Conservation (phyloP, 805 yeast species). For the Helenozyma rhizophorensis region DNA sequence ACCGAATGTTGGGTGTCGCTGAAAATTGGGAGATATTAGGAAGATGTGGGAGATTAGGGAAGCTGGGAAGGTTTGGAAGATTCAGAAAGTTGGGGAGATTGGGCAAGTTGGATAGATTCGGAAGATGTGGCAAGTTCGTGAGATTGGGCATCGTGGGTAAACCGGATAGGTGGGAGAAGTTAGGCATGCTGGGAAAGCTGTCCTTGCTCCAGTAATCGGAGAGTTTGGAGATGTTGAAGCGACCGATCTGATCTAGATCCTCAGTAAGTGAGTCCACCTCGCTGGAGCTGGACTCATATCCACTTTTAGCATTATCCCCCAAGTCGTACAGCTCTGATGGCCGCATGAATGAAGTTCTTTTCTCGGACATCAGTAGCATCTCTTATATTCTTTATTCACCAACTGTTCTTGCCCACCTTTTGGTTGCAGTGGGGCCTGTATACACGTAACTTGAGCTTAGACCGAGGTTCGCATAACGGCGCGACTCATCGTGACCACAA, state of each 20-base stretch:
- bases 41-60: slow-evolving; percentile 21
- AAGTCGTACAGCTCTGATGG: too few relatives aligned
- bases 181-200: slow-evolving; percentile 20
- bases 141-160: slow-evolving; percentile 17
- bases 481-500: too few relatives aligned
- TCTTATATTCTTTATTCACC: too few relatives aligned
- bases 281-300: slow-evolving; percentile 9
- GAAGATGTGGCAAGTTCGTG: slow-evolving; percentile 18
- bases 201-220: slow-evolving; percentile 10
- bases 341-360: too few relatives aligned
- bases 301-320: neutral
- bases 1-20: slow-evolving; percentile 14
- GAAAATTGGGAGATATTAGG: slow-evolving; percentile 22
- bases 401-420: too few relatives aligned
- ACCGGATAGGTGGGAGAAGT: slow-evolving; percentile 18
- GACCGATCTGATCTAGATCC: slow-evolving; percentile 52
- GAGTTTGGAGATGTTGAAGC: slow-evolving; percentile 25
- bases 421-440: too few relatives aligned
- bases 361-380: too few relatives aligned
- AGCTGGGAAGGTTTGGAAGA: slow-evolving; percentile 19
- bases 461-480: too few relatives aligned
- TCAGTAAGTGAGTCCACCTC: slow-evolving; percentile 33
- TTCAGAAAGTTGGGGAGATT: slow-evolving; percentile 18
- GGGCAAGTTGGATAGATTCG: slow-evolving; percentile 22
- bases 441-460: too few relatives aligned